These are phyloP conservation scores for Mycena vulgaris DNA, from an alignment of 768 basidiomycete genomes.

Conservation along the genomic window DNA sequence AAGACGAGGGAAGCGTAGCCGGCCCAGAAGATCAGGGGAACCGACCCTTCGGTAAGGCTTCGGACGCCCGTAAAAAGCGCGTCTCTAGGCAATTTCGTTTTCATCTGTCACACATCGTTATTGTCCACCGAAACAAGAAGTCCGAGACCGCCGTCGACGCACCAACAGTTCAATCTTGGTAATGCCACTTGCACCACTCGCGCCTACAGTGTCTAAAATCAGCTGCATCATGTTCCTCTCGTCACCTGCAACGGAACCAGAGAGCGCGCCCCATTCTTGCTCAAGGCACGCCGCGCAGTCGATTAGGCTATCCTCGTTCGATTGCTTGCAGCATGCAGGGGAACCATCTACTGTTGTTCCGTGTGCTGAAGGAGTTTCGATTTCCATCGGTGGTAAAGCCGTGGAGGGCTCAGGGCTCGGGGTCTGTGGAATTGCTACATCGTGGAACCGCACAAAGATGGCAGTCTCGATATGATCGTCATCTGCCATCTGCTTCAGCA, in stretches of 20 bases:
- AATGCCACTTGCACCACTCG: conserved; percentile 57
- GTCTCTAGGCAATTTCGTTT: conserved; percentile 34
- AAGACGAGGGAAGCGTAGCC: conserved; percentile 73
- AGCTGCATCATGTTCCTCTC: conserved; percentile 49
- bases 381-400: conserved; percentile 30
- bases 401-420: conserved; percentile 39
- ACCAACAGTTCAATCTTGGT: conserved; percentile 57
- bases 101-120: conserved; percentile 36
- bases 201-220: conserved; percentile 55
- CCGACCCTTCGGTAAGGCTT: conserved; percentile 59
- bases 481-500: conserved; percentile 59
- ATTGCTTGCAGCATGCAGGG: conserved; percentile 64
- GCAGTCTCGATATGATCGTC: conserved; percentile 88
- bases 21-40: conserved; percentile 77
- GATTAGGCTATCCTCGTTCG: conserved; percentile 50
- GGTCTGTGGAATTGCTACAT: conserved; percentile 34
- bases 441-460: conserved; percentile 64
- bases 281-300: conserved; percentile 65
- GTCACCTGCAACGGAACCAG: conserved; percentile 45
- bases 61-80: conserved; percentile 52
- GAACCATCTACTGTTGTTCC: conserved; percentile 59
- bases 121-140: conserved; percentile 24
- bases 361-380: conserved; percentile 52
- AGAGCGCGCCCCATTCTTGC: conserved; percentile 54
- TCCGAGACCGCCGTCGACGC: conserved; percentile 33